Conservation (phyloP, 139 green algal species). For the Tetraselmis striata region DNA sequence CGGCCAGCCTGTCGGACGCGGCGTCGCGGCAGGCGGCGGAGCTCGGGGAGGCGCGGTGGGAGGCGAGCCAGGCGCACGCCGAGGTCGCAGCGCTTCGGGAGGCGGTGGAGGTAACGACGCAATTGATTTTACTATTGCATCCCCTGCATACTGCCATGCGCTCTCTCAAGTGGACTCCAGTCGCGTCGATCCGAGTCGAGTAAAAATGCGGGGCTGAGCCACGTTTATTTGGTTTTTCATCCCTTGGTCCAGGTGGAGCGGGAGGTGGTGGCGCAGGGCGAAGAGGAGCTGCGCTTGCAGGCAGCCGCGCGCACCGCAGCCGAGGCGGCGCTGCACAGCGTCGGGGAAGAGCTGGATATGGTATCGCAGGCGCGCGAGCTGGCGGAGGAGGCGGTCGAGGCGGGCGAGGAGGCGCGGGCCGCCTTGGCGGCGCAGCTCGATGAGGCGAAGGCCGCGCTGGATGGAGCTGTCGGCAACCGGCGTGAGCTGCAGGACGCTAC, state of each 20-base stretch:
- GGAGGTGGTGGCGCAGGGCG: not conserved
- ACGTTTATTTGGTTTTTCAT: too few species aligned
- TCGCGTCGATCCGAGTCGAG: too few species aligned
- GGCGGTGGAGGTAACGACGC: not conserved
- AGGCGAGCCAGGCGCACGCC: not conserved
- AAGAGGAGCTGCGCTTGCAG: not conserved
- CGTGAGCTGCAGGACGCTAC: too few species aligned
- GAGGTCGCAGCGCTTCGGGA: not conserved
- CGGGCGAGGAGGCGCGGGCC: not conserved
- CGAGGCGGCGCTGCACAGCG: not conserved
- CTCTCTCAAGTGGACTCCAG: too few species aligned
- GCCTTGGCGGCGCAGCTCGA: too few species aligned
- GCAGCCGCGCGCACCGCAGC: not conserved
- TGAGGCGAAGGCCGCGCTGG: not conserved
- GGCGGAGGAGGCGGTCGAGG: not conserved
- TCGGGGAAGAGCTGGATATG: not conserved
- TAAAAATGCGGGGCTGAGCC: not conserved
- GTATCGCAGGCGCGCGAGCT: not conserved
- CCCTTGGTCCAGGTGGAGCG: not conserved
- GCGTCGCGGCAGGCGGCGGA: not conserved
- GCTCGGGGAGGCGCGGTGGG: not conserved
- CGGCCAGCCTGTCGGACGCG: too few species aligned
- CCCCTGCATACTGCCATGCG: too few species aligned
- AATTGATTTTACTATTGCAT: too few species aligned
- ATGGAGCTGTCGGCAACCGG: too few species aligned